Conservation (phyloP, 495 filamentous ascomycete genomes). For the Aspergillus campestris region DNA sequence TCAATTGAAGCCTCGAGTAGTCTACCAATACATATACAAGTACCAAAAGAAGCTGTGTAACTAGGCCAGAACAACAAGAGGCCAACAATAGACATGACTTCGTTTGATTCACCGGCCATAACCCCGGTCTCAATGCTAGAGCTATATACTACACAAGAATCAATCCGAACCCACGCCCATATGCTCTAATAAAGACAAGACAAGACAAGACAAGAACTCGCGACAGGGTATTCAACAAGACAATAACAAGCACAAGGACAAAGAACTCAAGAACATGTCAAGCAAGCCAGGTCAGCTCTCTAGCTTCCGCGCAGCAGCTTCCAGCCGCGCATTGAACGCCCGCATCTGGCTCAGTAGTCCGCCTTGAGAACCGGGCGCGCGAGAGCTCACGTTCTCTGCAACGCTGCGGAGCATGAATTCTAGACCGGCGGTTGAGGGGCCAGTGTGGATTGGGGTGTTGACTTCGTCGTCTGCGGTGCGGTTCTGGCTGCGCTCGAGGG, state of each 20-base stretch:
- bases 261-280: background rate
- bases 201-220: background rate
- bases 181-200: background rate
- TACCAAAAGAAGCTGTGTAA: too few relatives aligned
- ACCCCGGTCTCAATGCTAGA: too few relatives aligned
- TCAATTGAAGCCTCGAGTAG: too few relatives aligned
- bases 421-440: slow-evolving; percentile 23
- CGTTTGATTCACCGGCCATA: too few relatives aligned
- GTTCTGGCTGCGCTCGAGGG: slow-evolving; percentile 35
- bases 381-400: slow-evolving; percentile 34
- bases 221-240: background rate
- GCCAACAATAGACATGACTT: too few relatives aligned
- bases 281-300: slow-evolving; percentile 13
- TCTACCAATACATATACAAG: too few relatives aligned
- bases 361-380: slow-evolving; percentile 28
- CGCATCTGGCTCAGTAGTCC: slow-evolving; percentile 36
- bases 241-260: background rate
- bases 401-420: slow-evolving; percentile 37
- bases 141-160: too few relatives aligned
- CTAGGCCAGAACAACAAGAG: too few relatives aligned
- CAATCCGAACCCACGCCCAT: background rate
- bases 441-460: slow-evolving; percentile 1
- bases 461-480: slow-evolving; percentile 10
- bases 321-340: slow-evolving; percentile 38
- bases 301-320: slow-evolving; percentile 24